phyloP scores from a whole-genome alignment of 495 filamentous ascomycete species.

The Letharia lupina region DNA sequence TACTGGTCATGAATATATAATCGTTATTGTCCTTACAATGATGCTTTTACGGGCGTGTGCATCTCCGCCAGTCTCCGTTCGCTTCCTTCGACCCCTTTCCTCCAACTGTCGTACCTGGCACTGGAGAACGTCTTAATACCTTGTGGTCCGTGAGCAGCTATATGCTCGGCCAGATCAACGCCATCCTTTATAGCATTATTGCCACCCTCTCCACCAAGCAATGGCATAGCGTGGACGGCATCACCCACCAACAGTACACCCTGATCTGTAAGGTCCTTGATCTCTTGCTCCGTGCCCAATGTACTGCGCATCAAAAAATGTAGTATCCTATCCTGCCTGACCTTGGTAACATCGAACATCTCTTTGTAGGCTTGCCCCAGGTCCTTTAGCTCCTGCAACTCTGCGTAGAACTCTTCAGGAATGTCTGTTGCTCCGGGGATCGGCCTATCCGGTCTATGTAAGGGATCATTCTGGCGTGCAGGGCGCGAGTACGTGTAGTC shows the following conservation, averaged over 20 bases:
- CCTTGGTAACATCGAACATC: conserved; percentile 28
- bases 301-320: conserved; percentile 40
- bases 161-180: conserved; percentile 31
- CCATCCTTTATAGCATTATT: conserved; percentile 36
- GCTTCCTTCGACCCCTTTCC: conserved; percentile 25
- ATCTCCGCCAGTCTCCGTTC: conserved; percentile 21
- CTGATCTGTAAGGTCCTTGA: conserved; percentile 24
- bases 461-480: conserved; percentile 25
- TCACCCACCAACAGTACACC: conserved; percentile 35
- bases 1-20: neutral
- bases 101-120: conserved; percentile 26
- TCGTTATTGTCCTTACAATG: neutral
- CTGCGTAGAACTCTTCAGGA: conserved; percentile 31
- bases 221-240: conserved; percentile 33
- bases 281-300: conserved; percentile 18
- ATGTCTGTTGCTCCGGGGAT: conserved; percentile 27
- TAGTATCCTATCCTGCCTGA: conserved; percentile 30
- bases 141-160: conserved; percentile 20
- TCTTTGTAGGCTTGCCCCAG: conserved; percentile 29
- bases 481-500: conserved; percentile 35
- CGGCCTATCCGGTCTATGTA: conserved; percentile 32
- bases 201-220: conserved; percentile 36
- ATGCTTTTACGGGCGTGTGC: conserved; percentile 6
- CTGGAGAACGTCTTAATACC: conserved; percentile 27
- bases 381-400: conserved; percentile 25